These are phyloP conservation scores for Cutaneotrichosporon mucoides DNA, from an alignment of 1,284 basidiomycete species.

Conservation along the genomic window DNA sequence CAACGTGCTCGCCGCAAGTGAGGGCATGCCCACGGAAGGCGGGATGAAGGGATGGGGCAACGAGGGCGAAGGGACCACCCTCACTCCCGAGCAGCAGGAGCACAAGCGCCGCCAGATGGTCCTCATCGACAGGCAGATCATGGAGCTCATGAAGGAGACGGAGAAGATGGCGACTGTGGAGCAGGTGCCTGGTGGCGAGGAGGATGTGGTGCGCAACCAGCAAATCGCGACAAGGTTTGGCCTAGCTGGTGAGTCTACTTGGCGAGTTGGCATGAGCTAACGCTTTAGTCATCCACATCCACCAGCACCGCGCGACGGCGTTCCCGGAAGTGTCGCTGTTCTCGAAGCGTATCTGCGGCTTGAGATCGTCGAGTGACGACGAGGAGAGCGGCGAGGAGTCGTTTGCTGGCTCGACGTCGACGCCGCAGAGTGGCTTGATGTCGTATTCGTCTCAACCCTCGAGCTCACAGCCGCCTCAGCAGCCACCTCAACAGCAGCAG, in stretches of 20 bases:
- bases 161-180: constrained; percentile 41
- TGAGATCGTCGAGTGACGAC: constrained; percentile 15
- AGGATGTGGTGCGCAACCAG: constrained; percentile 48
- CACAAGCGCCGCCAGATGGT: constrained; percentile 28
- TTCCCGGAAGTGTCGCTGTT: constrained; percentile 50
- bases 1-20: constrained; percentile 26
- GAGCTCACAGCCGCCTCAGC: not conserved
- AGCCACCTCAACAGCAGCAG: not conserved
- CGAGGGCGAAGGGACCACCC: not conserved
- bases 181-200: constrained; percentile 48
- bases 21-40: not conserved
- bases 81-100: constrained; percentile 4
- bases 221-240: constrained; percentile 43
- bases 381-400: constrained; percentile 2
- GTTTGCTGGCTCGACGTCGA: not conserved
- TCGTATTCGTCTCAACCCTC: too few relatives aligned
- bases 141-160: constrained; percentile 41
- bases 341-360: constrained; percentile 46
- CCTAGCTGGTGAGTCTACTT: constrained; percentile 22
- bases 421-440: not conserved
- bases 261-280: not conserved
- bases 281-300: constrained; percentile 40
- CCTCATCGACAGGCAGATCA: constrained; percentile 38
- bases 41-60: constrained; percentile 1
- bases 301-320: constrained; percentile 47